A percentile compares a stretch with the other conserved stretches of the same genome.
Evolutionary conservation across 148 eudicot genomes (phyloP).

Genomic region (Linanthus parryae): DNA sequence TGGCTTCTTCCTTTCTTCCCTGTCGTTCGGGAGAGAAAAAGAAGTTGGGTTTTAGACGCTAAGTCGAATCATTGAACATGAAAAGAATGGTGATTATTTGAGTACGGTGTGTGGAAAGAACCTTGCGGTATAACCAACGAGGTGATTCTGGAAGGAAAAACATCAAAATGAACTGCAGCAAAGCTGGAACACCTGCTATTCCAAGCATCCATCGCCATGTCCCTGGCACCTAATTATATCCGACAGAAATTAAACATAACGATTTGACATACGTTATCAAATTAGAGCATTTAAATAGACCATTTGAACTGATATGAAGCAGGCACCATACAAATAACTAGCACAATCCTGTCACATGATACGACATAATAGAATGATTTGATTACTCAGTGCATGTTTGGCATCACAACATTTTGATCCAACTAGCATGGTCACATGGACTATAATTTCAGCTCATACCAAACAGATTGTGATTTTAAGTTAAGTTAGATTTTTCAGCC

Average conservation of each 20-base stretch:
- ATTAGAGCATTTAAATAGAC: too few relatives aligned
- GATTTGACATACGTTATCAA: too few relatives aligned
- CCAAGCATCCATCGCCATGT: slow-evolving; percentile 92
- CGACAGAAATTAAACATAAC: background rate
- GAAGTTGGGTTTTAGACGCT: background rate
- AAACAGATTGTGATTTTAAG: too few relatives aligned
- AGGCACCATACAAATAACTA: too few relatives aligned
- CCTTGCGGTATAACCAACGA: slow-evolving; percentile 81
- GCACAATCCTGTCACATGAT: too few relatives aligned
- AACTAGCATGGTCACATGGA: too few relatives aligned
- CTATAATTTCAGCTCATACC: too few relatives aligned
- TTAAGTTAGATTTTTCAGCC: too few relatives aligned
- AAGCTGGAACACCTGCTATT: slow-evolving; percentile 63
- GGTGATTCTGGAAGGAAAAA: slow-evolving; percentile 69
- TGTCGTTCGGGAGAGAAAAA: slow-evolving; percentile 4
- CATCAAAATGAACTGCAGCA: slow-evolving; percentile 56
- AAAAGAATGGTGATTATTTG: background rate
- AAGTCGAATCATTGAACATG: background rate
- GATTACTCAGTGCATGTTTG: too few relatives aligned
- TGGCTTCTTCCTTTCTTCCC: slow-evolving; percentile 51
- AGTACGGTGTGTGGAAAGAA: slow-evolving; percentile 4
- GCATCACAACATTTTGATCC: too few relatives aligned
- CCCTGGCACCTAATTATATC: slow-evolving; percentile 40
- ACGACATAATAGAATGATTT: too few relatives aligned
- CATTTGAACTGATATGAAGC: background rate